phyloP scores from a whole-genome alignment of 2,329 filamentous ascomycete genomes.

The Pseudogymnoascus sp. region DNA sequence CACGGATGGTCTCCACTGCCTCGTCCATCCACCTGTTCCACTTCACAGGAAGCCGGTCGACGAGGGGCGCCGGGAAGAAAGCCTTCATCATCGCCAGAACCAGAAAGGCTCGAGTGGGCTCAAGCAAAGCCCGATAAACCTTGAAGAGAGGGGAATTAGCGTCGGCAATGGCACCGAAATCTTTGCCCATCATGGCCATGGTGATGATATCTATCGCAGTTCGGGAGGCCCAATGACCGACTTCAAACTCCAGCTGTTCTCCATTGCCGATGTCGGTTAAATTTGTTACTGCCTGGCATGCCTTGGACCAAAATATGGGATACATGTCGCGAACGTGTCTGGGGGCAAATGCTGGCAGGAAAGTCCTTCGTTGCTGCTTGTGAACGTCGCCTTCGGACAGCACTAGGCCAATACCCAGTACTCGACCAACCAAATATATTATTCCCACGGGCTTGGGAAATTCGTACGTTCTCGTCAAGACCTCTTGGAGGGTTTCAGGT shows the following conservation, averaged over 20 bases:
- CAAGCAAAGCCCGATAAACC: constrained; percentile 50
- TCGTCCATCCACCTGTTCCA: constrained; percentile 56
- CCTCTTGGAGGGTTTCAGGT: constrained; percentile 58
- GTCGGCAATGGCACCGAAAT: constrained; percentile 59
- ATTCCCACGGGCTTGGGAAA: constrained; percentile 56
- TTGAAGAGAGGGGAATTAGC: constrained; percentile 50
- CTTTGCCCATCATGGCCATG: constrained; percentile 59
- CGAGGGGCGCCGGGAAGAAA: constrained; percentile 55
- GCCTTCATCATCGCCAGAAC: constrained; percentile 50
- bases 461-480: constrained; percentile 61
- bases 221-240: constrained; percentile 56
- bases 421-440: constrained; percentile 47
- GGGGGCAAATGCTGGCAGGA: constrained; percentile 79
- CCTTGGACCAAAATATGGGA: constrained; percentile 74
- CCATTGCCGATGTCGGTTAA: constrained; percentile 31
- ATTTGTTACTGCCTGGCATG: constrained; percentile 54
- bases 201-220: constrained; percentile 71
- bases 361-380: constrained; percentile 68
- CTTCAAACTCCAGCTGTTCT: constrained; percentile 40
- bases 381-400: constrained; percentile 86
- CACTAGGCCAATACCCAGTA: constrained; percentile 64
- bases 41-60: constrained; percentile 57
- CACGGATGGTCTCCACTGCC: constrained; percentile 52
- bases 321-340: constrained; percentile 80
- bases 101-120: constrained; percentile 42